Base-by-base conservation (phyloP, 441 rosid species). In the Erodium texanum region DNA sequence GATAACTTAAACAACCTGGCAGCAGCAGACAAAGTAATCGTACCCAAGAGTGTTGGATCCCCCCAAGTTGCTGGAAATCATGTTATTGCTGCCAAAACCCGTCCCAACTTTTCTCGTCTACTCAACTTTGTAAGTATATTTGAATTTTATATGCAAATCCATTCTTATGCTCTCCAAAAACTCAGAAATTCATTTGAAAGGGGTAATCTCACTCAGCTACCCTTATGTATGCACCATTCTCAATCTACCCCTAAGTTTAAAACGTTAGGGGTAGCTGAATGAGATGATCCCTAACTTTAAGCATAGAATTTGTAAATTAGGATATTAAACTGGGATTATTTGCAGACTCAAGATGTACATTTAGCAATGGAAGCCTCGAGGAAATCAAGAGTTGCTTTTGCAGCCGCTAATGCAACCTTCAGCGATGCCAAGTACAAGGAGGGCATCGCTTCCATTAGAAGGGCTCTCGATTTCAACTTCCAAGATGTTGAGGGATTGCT, bases 341-440 rank as follows among this genome's bases (percentile, higher is more conserved):
- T 86, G 78, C 96, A 93, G 97, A 79, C 88, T 66, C 87, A 82
- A 76, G 84, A 78, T 68, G 86, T 85, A 68, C 72, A 71, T 80
- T 81, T 74, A 73, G 95, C 92, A 9, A 70, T 91, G 89, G 97
- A 85, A 68, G 97, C 95, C 70, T 89, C 93, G 54, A 82, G 73
- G 69, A 93, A 89, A 76, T 81, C 85, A 68, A 87, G 71, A 43
- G 78, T 34, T 70, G 81, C 93, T 75, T 86, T 88, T 75, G 76
- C 71, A 54, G 85, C 88, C 36, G 86, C 85, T 66, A 78, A 70
- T 71, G 73, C 72, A 43, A 67, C 45, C 65, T 69, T 80, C 72
- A 83, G 77, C 76, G 85, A 79, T 74, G 71, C 79, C 22, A 76
- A 75, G 72, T 76, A 79, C 62, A 75, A 52, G 71, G 83, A 86